phyloP scores from a whole-genome alignment of 768 basidiomycete genomes.

The Macrocybe gigantea region DNA sequence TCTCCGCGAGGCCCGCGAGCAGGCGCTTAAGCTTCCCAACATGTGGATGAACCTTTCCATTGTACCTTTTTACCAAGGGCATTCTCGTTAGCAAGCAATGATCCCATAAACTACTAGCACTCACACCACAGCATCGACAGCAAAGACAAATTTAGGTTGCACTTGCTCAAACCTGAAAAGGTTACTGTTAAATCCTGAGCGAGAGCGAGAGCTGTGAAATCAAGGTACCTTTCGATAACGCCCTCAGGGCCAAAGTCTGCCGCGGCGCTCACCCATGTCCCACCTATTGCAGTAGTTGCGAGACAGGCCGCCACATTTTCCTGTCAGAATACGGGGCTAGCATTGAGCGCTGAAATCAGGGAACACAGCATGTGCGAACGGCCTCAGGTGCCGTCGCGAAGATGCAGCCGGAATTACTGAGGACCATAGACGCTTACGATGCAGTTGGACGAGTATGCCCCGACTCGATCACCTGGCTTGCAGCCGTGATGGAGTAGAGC shows the following conservation, averaged over 20 bases:
- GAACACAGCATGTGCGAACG: no score
- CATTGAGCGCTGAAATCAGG: neutral
- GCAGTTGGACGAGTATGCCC: conserved; percentile 75
- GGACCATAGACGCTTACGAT: conserved; percentile 42
- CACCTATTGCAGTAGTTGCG: conserved; percentile 65
- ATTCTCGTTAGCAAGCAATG: conserved; percentile 9
- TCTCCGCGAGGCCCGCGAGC: conserved; percentile 41
- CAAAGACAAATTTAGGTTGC: conserved; percentile 64
- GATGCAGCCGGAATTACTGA: neutral
- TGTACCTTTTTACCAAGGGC: conserved; percentile 42
- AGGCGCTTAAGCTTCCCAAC: conserved; percentile 57
- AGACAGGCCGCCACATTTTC: conserved; percentile 67
- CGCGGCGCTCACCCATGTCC: conserved; percentile 80
- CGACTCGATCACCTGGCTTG: conserved; percentile 64
- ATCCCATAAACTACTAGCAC: conserved; percentile 15
- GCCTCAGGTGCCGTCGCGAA: neutral
- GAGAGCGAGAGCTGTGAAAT: no score
- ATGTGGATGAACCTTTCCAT: conserved; percentile 64
- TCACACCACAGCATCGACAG: conserved; percentile 67
- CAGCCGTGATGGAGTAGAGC: conserved; percentile 48
- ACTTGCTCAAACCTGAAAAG: conserved; percentile 67
- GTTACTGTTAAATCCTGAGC: no score
- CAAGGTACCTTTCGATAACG: conserved; percentile 56
- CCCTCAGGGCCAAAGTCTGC: conserved; percentile 81
- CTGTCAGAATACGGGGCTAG: conserved; percentile 21